phyloP scores from a whole-genome alignment of 768 basidiomycete species.

The Mycena galopus region DNA sequence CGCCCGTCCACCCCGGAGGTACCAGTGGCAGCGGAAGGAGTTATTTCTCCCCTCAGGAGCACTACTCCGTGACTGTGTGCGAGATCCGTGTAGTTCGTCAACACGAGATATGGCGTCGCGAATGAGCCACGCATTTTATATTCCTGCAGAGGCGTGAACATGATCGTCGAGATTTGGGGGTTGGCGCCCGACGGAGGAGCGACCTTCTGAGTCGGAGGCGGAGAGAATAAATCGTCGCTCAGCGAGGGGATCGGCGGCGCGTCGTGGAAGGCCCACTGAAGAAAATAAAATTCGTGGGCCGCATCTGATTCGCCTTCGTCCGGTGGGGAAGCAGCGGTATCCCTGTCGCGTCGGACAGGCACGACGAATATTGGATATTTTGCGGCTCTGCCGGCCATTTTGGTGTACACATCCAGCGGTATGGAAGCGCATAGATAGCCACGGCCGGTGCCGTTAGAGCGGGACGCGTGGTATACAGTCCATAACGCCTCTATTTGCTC shows the following conservation, averaged over 20 bases:
- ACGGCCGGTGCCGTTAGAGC: slow-evolving; percentile 83
- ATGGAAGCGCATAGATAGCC: slow-evolving; percentile 90
- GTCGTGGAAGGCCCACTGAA: slow-evolving; percentile 92
- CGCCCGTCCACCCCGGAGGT: slow-evolving; percentile 53
- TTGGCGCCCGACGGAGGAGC: slow-evolving; percentile 49
- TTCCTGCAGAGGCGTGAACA: slow-evolving; percentile 92
- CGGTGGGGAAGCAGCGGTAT: slow-evolving; percentile 40
- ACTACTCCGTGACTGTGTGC: slow-evolving; percentile 84
- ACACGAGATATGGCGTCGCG: slow-evolving; percentile 53
- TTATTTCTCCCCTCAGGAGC: slow-evolving; percentile 92
- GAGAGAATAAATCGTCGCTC: slow-evolving; percentile 60
- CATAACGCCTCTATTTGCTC: slow-evolving; percentile 86
- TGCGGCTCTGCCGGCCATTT: slow-evolving; percentile 73
- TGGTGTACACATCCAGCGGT: slow-evolving; percentile 77
- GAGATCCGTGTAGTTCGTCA: slow-evolving; percentile 89
- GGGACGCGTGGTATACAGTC: slow-evolving; percentile 89
- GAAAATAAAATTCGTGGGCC: slow-evolving; percentile 84
- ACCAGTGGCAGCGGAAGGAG: slow-evolving; percentile 66
- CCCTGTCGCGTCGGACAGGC: slow-evolving; percentile 74
- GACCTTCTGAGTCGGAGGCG: slow-evolving; percentile 42
- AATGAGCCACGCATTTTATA: slow-evolving; percentile 57
- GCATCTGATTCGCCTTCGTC: slow-evolving; percentile 52
- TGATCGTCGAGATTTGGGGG: slow-evolving; percentile 76
- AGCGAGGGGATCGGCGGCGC: slow-evolving; percentile 70
- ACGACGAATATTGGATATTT: slow-evolving; percentile 86